Evolutionary conservation across 805 yeast genomes (phyloP), one percentile per base, ranked within the genome.

Genomic region (Saturnispora halmiae): DNA sequence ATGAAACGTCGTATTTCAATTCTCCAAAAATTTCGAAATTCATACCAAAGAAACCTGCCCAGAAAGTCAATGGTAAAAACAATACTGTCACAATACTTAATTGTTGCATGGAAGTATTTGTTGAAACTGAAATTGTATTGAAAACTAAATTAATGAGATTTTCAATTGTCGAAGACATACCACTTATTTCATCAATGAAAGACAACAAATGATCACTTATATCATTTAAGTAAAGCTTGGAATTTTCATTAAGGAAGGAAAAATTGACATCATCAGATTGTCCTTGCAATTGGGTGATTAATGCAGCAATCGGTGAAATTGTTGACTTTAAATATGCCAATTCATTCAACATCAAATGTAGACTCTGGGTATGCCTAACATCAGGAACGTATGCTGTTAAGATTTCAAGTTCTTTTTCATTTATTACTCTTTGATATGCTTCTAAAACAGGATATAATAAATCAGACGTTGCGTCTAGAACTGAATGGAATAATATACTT

Each of bases 21-120:
- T 66, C 64, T 3, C 60, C 62, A 46, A 73, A 73, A 6, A 51
- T 43, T 21, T 57, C 53, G 50, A 73, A 73, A 49, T 73, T 73
- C 77, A 73, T 73, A 14, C 78, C 78, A 43, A 71, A 76, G 51
- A 73, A 76, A 10, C 81, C 80, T 1, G 80, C 73, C 67, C 77
- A 64, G 50, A 76, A 76, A 4, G 76, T 67, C 40, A 76, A 52
- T 4, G 82, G 82, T 29, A 76, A 59, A 48, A 76, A 75, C 11
- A 76, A 66, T 11, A 76, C 79, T 1, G 80, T 71, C 8, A 76
- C 72, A 29, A 76, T 51, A 6, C 79, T 70, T 32, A 76, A 59
- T 51, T 69, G 66, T 39, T 66, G 64, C 68, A 76, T 75, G 4
- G 79, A 67, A 46, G 65, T 72, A 46, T 73, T 72, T 2, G 76